phyloP scores from a whole-genome alignment of 805 yeast species.

The Saccharomycopsis malanga region DNA sequence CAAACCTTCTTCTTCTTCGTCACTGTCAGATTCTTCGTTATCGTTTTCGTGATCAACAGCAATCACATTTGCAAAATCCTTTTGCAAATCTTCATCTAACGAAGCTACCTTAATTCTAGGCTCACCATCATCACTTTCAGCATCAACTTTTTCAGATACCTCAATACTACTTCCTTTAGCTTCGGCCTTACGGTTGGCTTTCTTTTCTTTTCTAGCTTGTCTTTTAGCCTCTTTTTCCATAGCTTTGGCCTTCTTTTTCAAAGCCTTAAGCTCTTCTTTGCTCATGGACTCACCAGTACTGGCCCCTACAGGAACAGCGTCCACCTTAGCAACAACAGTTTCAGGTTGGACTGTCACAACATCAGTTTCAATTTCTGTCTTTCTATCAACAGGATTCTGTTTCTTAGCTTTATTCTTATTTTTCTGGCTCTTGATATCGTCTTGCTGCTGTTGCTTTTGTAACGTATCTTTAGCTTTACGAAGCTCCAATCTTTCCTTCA shows the following conservation, averaged over 20 bases:
- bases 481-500: constrained; percentile 20
- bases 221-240: constrained; percentile 22
- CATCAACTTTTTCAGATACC: constrained; percentile 21
- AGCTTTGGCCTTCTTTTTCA: constrained; percentile 22
- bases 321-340: constrained; percentile 8
- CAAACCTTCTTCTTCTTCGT: constrained; percentile 39
- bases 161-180: constrained; percentile 22
- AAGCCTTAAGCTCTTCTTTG: constrained; percentile 16
- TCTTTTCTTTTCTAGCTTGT: constrained; percentile 24
- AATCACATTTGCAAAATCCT: constrained; percentile 25
- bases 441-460: constrained; percentile 1
- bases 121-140: constrained; percentile 21
- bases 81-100: constrained; percentile 29
- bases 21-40: constrained; percentile 36
- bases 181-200: constrained; percentile 25
- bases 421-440: constrained; percentile 1
- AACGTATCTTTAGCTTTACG: constrained; percentile 17
- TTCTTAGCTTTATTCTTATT: not conserved
- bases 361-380: constrained; percentile 1
- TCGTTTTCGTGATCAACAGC: constrained; percentile 27
- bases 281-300: too few species aligned
- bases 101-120: constrained; percentile 22
- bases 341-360: not conserved
- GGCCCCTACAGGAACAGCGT: constrained; percentile 1
- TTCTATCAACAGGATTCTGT: not conserved